A percentile compares a stretch with the other conserved stretches of the same genome.
Evolutionary conservation across 2,329 filamentous ascomycete species (phyloP).

Genomic region (Microcyclospora pomicola): DNA sequence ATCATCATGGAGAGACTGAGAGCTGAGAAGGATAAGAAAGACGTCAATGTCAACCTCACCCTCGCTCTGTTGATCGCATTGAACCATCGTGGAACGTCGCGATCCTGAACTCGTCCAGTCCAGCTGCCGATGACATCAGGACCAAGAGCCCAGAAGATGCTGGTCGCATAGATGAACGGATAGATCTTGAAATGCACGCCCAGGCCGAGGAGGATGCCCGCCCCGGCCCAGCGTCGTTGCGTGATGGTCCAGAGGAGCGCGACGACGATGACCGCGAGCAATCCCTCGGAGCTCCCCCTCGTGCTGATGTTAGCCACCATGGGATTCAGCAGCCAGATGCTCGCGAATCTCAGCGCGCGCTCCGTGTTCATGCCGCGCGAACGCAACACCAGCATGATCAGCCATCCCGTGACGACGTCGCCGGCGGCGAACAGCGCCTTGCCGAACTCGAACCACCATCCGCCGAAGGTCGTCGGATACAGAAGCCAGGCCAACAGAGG

Average conservation of each 20-base stretch:
- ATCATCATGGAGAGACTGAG: conserved; percentile 42
- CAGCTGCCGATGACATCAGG: conserved; percentile 22
- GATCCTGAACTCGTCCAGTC: conserved; percentile 13
- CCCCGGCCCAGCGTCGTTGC: conserved; percentile 45
- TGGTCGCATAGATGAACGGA: conserved; percentile 83
- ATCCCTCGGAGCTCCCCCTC: conserved; percentile 79
- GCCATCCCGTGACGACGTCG: conserved; percentile 72
- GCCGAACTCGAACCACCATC: conserved; percentile 62
- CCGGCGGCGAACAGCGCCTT: conserved; percentile 75
- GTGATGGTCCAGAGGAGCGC: conserved; percentile 72
- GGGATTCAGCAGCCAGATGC: conserved; percentile 88
- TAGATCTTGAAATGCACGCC: conserved; percentile 98
- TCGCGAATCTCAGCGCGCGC: conserved; percentile 59
- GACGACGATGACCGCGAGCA: conserved; percentile 74
- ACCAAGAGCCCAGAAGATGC: conserved; percentile 71
- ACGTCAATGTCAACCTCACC: conserved; percentile 40
- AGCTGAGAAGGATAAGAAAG: too few relatives aligned
- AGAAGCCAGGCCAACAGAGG: conserved; percentile 86
- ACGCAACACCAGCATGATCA: conserved; percentile 47
- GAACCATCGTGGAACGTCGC: too few relatives aligned
- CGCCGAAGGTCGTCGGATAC: conserved; percentile 57
- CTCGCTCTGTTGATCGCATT: too few relatives aligned
- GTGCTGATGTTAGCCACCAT: conserved; percentile 98
- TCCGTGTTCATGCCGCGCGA: conserved; percentile 32
- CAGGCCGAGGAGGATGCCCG: conserved; percentile 64